phyloP scores from a whole-genome alignment of 2,329 filamentous ascomycete genomes.

The Gliomastix tumulicola region DNA sequence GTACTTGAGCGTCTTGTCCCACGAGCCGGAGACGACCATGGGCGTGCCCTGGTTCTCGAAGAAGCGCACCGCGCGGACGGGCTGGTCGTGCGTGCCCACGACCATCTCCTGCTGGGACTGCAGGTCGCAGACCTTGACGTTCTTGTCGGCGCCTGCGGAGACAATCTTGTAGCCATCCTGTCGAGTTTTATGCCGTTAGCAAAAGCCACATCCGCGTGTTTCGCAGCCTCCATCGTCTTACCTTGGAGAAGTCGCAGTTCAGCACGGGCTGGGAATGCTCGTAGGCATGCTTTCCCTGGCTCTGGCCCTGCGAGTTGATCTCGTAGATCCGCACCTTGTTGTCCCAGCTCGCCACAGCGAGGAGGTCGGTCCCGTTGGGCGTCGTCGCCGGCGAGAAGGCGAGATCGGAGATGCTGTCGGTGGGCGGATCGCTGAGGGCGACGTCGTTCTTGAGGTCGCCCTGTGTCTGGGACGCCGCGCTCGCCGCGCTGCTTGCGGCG shows the following conservation, averaged over 20 bases:
- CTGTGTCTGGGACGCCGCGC: slow-evolving; percentile 61
- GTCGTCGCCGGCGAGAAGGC: slow-evolving; percentile 65
- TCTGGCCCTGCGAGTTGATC: slow-evolving; percentile 69
- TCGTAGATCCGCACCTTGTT: slow-evolving; percentile 98
- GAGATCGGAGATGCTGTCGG: slow-evolving; percentile 85
- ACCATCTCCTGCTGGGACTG: slow-evolving; percentile 58
- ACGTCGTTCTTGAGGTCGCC: slow-evolving; percentile 91
- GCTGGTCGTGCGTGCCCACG: slow-evolving; percentile 78
- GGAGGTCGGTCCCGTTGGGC: slow-evolving; percentile 56
- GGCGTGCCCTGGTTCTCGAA: slow-evolving; percentile 65
- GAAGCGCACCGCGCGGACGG: slow-evolving; percentile 72
- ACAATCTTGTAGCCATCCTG: slow-evolving; percentile 91
- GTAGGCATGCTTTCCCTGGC: slow-evolving; percentile 77
- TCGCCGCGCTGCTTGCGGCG: slow-evolving; percentile 42
- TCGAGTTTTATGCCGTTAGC: not conserved
- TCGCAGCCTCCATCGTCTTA: too few relatives aligned
- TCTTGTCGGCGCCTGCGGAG: slow-evolving; percentile 85
- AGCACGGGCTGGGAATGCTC: slow-evolving; percentile 83
- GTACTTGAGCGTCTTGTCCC: slow-evolving; percentile 88
- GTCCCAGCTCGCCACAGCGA: slow-evolving; percentile 93
- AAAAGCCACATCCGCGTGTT: too few relatives aligned
- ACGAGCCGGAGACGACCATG: slow-evolving; percentile 87
- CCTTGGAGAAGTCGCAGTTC: slow-evolving; percentile 81
- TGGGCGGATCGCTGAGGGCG: slow-evolving; percentile 67
- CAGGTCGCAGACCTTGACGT: slow-evolving; percentile 82